Evolutionary conservation across 495 filamentous ascomycete species (phyloP), one percentile per base, ranked within the genome.

Genomic region (Penicillium lividum): DNA sequence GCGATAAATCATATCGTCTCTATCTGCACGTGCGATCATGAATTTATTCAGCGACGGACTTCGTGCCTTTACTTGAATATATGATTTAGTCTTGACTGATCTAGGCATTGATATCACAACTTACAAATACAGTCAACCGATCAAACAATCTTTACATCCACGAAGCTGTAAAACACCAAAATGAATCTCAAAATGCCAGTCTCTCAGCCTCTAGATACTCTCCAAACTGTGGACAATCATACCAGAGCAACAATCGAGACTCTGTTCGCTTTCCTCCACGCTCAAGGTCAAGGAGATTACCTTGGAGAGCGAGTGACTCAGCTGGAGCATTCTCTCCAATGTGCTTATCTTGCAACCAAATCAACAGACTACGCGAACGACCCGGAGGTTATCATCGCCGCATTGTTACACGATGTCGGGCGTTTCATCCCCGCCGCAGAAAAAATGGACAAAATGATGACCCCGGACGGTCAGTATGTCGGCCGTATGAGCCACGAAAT

Each of bases 311-410:
- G 56, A 28, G 68, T 79, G 44, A 68, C 68, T 7, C 76, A 79
- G 63, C 73, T 79, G 25, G 68, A 76, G 36, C 76, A 79, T 53
- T 73, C 71, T n/a, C 64, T 79, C 11, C 76, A 77, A 66, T 74
- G 71, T 33, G 76, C 73, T 6, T 59, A 75, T 50, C 65, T 76
- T 9, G 76, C 71, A 5, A 28, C 56, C 4, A 31, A 64, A 34
- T 66, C 65, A 15, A 30, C 61, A 0, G 27, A 68, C 40, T 61
- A 65, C 43, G 58, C 56, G 2, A 38, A 58, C 10, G 73, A 76
- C 45, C 56, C 62, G n/a, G 73, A 73, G 42, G 71, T 70, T 9
- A 62, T 76, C 18, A 51, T 76, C 27, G 74, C 70, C 3, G 75
- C 74, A 4, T 59, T 79, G 27, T 60, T 78, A 7, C 77, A 78